Conservation (phyloP, 108 stramenopile species). For the Cyclotella cryptica region DNA sequence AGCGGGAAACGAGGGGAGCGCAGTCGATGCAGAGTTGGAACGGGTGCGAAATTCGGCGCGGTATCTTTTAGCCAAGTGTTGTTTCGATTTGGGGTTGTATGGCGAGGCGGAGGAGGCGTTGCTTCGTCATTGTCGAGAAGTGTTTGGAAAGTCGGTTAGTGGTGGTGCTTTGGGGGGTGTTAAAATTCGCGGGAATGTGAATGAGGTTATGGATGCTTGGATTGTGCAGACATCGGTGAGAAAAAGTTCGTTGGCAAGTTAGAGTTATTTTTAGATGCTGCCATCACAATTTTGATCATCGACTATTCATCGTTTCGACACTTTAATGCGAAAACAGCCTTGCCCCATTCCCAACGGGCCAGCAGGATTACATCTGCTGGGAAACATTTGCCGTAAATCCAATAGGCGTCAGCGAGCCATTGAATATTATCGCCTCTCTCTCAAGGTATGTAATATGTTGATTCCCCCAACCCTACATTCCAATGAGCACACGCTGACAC, state of each 20-base stretch:
- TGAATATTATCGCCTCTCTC: slow-evolving; percentile 77
- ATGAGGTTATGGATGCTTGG: slow-evolving; percentile 70
- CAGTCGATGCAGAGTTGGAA: slow-evolving; percentile 24
- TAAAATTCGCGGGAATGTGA: slow-evolving; percentile 32
- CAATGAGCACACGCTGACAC: neutral
- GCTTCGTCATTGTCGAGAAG: slow-evolving; percentile 46
- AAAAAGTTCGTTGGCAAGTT: neutral
- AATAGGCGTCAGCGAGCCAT: slow-evolving; percentile 81
- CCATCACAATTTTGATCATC: neutral
- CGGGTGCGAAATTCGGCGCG: slow-evolving; percentile 40
- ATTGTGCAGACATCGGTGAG: slow-evolving; percentile 53
- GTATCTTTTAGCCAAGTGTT: slow-evolving; percentile 82
- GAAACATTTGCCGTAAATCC: slow-evolving; percentile 77
- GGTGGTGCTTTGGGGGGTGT: neutral
- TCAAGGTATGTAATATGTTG: slow-evolving; percentile 54
- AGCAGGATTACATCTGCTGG: slow-evolving; percentile 85
- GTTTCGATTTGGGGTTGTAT: slow-evolving; percentile 70
- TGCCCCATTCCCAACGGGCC: slow-evolving; percentile 91
- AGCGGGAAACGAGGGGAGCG: neutral
- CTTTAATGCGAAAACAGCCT: slow-evolving; percentile 24
- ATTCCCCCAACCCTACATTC: neutral
- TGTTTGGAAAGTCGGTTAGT: slow-evolving; percentile 41
- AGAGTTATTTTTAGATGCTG: neutral
- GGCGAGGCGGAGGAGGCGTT: slow-evolving; percentile 82
- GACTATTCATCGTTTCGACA: slow-evolving; percentile 6